These are phyloP conservation scores for Pichia sp. DNA, from an alignment of 1,139 yeast species.

Conservation along the genomic window DNA sequence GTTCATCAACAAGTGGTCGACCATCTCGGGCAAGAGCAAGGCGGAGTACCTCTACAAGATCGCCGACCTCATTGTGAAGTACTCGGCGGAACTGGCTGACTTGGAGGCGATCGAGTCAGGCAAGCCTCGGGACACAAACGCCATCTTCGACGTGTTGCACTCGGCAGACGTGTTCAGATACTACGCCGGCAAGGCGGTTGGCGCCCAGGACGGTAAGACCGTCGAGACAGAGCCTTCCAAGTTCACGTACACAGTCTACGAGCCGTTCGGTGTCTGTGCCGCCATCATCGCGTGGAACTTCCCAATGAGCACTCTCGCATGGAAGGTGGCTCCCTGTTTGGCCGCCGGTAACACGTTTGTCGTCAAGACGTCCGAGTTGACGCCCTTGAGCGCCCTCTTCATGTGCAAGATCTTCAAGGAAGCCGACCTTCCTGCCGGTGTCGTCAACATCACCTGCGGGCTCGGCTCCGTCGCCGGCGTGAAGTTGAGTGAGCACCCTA, in stretches of 20 bases:
- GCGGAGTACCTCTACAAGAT: conserved; percentile 46
- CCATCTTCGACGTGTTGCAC: conserved; percentile 45
- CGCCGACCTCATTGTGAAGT: conserved; percentile 48
- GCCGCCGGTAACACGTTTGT: conserved; percentile 59
- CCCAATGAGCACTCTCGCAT: conserved; percentile 55
- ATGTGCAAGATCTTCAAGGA: conserved; percentile 44
- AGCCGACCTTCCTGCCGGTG: conserved; percentile 59
- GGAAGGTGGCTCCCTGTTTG: conserved; percentile 60
- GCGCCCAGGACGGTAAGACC: conserved; percentile 44
- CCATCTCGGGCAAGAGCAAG: conserved; percentile 29
- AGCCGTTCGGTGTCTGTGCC: conserved; percentile 58
- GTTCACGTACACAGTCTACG: conserved; percentile 52
- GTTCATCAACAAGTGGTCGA: conserved; percentile 34
- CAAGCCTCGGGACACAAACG: conserved; percentile 44
- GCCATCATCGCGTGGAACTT: conserved; percentile 63
- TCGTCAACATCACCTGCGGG: conserved; percentile 51
- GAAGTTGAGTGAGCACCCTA: conserved; percentile 47
- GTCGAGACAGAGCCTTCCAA: conserved; percentile 50
- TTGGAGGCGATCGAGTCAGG: conserved; percentile 68
- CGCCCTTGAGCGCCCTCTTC: conserved; percentile 51
- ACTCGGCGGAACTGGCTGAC: conserved; percentile 47
- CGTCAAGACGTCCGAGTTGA: conserved; percentile 53
- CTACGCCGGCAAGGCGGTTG: conserved; percentile 57
- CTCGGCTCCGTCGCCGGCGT: conserved; percentile 50
- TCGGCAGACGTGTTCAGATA: conserved; percentile 48